phyloP scores from a whole-genome alignment of 768 basidiomycete species.

The Melanogaster broomeanus region DNA sequence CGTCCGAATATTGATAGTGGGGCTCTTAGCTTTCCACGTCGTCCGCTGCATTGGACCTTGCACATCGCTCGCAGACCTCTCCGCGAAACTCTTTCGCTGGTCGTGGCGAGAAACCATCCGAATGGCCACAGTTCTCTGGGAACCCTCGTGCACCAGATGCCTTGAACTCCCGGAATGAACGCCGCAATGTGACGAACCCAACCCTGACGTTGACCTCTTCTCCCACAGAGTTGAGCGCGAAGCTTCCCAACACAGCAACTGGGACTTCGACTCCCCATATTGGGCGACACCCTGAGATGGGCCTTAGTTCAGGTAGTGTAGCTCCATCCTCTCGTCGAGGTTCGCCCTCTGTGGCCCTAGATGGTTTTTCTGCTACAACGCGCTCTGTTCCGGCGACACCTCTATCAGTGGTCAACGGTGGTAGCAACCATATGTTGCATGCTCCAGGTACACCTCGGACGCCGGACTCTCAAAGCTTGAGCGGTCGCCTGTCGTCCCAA shows the following conservation, averaged over 20 bases:
- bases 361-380: conserved; percentile 58
- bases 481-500: conserved; percentile 61
- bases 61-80: conserved; percentile 83
- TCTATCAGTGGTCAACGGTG: conserved; percentile 50
- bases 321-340: conserved; percentile 66
- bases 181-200: conserved; percentile 76
- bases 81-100: conserved; percentile 59
- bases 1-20: conserved; percentile 2
- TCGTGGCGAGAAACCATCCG: conserved; percentile 76
- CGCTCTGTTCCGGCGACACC: conserved; percentile 88
- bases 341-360: conserved; percentile 68
- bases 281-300: conserved; percentile 60
- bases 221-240: conserved; percentile 49
- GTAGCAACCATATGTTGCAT: conserved; percentile 55
- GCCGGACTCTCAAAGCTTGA: conserved; percentile 58
- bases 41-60: conserved; percentile 91
- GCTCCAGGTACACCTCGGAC: conserved; percentile 65
- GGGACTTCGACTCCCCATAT: conserved; percentile 65
- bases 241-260: conserved; percentile 49
- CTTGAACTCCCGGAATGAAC: conserved; percentile 53
- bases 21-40: conserved; percentile 69
- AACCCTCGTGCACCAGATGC: conserved; percentile 63
- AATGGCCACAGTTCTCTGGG: conserved; percentile 90
- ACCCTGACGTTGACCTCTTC: conserved; percentile 62
- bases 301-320: conserved; percentile 24